Evolutionary conservation across 441 rosid genomes (phyloP).

Genomic region (Lepidium campestre): DNA sequence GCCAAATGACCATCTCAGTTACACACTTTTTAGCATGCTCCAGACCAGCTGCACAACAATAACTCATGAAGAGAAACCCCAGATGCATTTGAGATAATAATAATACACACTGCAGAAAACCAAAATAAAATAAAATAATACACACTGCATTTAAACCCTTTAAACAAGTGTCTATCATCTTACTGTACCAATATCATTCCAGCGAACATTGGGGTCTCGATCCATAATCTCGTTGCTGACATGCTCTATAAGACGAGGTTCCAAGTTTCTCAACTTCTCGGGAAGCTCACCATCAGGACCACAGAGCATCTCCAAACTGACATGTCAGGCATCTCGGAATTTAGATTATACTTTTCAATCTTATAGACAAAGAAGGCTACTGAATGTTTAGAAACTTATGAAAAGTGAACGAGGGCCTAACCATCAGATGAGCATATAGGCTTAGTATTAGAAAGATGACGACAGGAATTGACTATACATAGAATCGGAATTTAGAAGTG

Average conservation of each 20-base stretch:
- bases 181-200: conserved; percentile 89
- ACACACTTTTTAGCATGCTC: conserved; percentile 99
- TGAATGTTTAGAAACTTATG: neutral
- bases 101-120: neutral
- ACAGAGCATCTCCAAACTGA: conserved; percentile 85
- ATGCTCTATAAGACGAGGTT: conserved; percentile 94
- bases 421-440: neutral
- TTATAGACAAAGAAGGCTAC: neutral
- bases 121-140: too few species aligned
- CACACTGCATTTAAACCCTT: neutral
- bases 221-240: conserved; percentile 98
- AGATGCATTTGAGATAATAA: conserved; percentile 1
- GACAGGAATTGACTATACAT: neutral
- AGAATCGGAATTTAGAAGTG: neutral
- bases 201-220: conserved; percentile 86
- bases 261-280: conserved; percentile 86
- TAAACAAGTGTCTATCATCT: conserved; percentile 16
- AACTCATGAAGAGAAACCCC: conserved; percentile 21
- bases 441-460: neutral
- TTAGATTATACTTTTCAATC: neutral
- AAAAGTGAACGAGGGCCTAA: neutral
- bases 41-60: conserved; percentile 69
- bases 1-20: conserved; percentile 98
- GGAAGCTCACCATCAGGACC: conserved; percentile 99
- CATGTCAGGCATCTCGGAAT: neutral